Base-by-base conservation (phyloP, 257 asterid genomes). In the Phtheirospermum japonicum region DNA sequence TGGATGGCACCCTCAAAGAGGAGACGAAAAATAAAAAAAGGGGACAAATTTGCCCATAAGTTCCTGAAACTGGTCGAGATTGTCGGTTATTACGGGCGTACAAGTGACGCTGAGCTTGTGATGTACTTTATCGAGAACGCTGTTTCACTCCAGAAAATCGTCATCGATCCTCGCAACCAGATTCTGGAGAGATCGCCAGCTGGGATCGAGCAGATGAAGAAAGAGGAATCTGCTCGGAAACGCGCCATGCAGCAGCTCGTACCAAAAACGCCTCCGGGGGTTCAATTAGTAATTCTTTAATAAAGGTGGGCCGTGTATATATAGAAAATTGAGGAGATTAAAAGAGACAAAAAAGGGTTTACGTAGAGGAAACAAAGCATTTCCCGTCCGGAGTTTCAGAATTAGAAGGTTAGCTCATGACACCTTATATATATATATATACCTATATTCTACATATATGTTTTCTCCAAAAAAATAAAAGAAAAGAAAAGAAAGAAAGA, bases 1-100 rank as follows among this genome's bases (percentile, higher is more conserved):
- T 79, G 88, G 83, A 79, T 79, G 83, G 65, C 83, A 12, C 79
- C 85, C n/a, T 19, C 72, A 39, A 82, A 69, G 71, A 76, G 73
- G 17, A 63, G 79, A 54, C 73, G 79, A 36, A 79, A 76, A 62
- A 48, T 82, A 58, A 76, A 76, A 73, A 69, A 46, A 65, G 81
- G 73, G 46, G 68, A 73, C 34, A 64, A 69, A 65, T 72, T 71
- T 45, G 50, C 73, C 5, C 85, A 64, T 42, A 45, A 54, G n/a
- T 37, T 30, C 67, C 66, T 79, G 64, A 69, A 66, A 71, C 36
- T 66, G 65, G 85, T 79, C 19, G 85, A 79, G 81, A 74, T 82
- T 76, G 70, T 67, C 8, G 88, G 88, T 61, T 79, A 79, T 57
- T 79, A 68, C 62, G 88, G 88, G 0, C 85, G 85, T 34, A 64